These are phyloP conservation scores for Magnusiomyces paraingens DNA, from an alignment of 1,139 yeast species.

Conservation along the genomic window DNA sequence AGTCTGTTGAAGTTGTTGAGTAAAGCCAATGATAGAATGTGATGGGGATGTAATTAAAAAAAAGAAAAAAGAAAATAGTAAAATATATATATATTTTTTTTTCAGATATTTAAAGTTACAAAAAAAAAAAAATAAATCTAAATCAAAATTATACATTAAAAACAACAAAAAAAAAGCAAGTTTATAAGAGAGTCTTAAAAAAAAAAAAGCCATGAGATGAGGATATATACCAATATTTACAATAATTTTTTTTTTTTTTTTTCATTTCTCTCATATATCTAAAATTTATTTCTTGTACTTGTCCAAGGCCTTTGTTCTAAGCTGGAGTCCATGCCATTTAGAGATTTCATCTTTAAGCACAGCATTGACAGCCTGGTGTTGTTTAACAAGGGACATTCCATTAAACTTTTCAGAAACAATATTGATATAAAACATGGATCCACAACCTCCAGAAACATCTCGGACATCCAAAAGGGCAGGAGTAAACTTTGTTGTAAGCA, in stretches of 20 bases:
- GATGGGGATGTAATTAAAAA: neutral
- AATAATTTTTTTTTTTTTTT: neutral
- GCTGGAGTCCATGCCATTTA: conserved; percentile 92
- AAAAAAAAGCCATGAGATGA: neutral
- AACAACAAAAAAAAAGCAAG: neutral
- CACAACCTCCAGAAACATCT: conserved; percentile 95
- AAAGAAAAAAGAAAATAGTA: conserved; percentile 5
- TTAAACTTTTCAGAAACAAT: conserved; percentile 69
- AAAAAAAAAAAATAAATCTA: neutral
- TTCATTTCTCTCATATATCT: neutral
- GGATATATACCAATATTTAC: neutral
- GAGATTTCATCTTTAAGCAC: conserved; percentile 77
- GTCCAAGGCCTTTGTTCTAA: conserved; percentile 49
- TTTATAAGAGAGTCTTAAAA: neutral
- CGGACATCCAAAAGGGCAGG: conserved; percentile 60
- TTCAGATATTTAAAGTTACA: neutral
- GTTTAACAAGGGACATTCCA: conserved; percentile 79
- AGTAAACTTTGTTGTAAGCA: conserved; percentile 46
- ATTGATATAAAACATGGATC: conserved; percentile 91
- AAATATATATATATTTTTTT: neutral
- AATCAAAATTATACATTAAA: neutral
- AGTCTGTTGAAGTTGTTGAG: conserved; percentile 70
- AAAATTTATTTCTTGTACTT: conserved; percentile 6
- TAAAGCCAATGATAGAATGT: conserved; percentile 26
- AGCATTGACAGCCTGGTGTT: conserved; percentile 83